A percentile compares a stretch with the other conserved stretches of the same genome.
These are phyloP conservation scores for Spergularia marina DNA, from an alignment of 148 eudicot genomes.

Conservation along the genomic window DNA sequence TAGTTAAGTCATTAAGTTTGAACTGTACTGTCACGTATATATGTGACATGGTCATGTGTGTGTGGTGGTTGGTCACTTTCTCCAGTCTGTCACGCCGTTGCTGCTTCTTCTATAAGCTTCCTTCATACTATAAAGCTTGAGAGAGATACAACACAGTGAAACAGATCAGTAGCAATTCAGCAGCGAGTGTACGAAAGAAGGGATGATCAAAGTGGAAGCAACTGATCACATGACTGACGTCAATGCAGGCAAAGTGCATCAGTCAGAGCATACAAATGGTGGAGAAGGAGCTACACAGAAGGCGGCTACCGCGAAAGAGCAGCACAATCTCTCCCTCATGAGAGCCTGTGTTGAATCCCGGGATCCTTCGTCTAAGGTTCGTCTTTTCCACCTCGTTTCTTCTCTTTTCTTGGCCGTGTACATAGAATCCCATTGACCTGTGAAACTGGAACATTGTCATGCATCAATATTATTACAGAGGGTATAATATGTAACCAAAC, in stretches of 20 bases:
- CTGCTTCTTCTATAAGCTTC: neutral
- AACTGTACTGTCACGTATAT: neutral
- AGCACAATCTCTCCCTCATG: constrained; percentile 41
- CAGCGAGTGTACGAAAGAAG: neutral
- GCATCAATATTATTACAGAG: no score
- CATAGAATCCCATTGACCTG: no score
- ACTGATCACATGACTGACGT: neutral
- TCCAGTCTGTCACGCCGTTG: neutral
- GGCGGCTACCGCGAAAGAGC: constrained; percentile 25
- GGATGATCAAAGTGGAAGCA: neutral
- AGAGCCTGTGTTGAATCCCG: constrained; percentile 48
- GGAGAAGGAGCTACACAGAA: neutral
- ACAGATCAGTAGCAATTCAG: neutral
- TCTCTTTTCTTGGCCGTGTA: neutral
- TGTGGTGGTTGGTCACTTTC: neutral
- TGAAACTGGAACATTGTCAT: no score
- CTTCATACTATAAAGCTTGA: neutral
- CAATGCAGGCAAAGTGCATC: neutral
- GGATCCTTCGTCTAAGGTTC: constrained; percentile 67
- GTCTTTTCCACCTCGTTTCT: neutral
- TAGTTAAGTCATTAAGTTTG: neutral
- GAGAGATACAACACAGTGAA: neutral
- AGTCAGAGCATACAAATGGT: neutral
- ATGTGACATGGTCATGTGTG: neutral
- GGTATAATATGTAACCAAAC: no score